Evolutionary conservation across 768 basidiomycete species (phyloP).

Genomic region (Cystobasidium ongulense): DNA sequence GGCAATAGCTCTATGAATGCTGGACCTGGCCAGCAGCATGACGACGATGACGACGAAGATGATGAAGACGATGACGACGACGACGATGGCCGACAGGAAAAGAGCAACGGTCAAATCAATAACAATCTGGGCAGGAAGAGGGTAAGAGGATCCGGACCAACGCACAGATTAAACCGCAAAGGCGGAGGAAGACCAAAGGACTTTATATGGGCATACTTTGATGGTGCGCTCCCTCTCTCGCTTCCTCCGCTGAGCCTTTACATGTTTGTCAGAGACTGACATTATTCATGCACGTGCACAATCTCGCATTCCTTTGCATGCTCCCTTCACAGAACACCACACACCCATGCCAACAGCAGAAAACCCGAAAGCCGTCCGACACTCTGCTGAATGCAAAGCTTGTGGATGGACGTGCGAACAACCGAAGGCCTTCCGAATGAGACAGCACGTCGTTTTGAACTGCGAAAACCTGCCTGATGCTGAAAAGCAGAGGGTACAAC

Average conservation of each 20-base stretch:
- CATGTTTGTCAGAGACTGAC: background rate
- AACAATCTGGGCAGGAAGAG: background rate
- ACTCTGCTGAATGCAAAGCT: constrained; percentile 33
- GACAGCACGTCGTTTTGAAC: constrained; percentile 21
- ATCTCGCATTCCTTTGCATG: background rate
- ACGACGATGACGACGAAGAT: background rate
- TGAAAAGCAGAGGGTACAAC: constrained; percentile 1
- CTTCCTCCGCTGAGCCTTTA: background rate
- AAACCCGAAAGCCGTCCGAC: background rate
- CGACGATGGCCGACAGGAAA: background rate
- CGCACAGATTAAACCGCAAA: constrained; percentile 2
- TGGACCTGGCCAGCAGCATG: background rate
- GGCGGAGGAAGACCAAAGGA: constrained; percentile 27
- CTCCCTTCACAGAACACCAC: background rate
- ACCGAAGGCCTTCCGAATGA: constrained; percentile 42
- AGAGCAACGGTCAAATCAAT: background rate
- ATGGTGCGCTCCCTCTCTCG: background rate
- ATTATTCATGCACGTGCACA: background rate
- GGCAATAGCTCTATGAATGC: background rate
- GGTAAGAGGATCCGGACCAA: background rate
- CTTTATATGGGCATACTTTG: constrained; percentile 26
- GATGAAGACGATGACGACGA: background rate
- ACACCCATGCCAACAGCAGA: background rate
- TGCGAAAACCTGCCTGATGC: constrained; percentile 8
- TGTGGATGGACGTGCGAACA: constrained; percentile 40